Evolutionary conservation across 345 rosid species (phyloP), one percentile per base, ranked within the genome.

Genomic region (Cardamine chenopodiifolia): DNA sequence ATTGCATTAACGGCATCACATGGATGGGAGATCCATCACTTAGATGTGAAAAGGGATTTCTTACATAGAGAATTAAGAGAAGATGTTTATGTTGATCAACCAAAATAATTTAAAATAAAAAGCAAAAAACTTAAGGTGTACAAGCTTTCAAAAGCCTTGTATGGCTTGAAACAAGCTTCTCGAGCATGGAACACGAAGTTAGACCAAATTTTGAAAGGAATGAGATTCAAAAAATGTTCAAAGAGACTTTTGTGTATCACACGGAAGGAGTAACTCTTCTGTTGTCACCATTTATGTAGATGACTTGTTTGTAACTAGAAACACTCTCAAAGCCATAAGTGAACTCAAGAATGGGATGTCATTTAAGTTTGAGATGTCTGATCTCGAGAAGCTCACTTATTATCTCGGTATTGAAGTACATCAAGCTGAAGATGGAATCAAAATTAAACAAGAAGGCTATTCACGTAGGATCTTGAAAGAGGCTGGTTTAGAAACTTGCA

Each of bases 301-400:
- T 2, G 17, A 60, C 0, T 7, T 60, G 1, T 9, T 60, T 0
- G 29, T 35, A 2, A 34, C 11, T 0, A 17, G 44, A 0, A 32
- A 34, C 0, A 18, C 15, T 0, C 14, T 18, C 3, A 2, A 5
- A 1, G 2, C 1, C 0, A 17, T 58, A 2, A 34, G 2, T 0
- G n/a, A 22, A 13, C 10, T 35, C 39, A 35, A 35, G 39, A 0
- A 0, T 0, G 39, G 39, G 3, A 40, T 40, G 45, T 40, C 45
- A 12, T 4, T 7, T 12, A 40, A 40, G 45, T 40, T 40, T 40
- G 45, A 40, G 17, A 40, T 13, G 7, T 40, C 7, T 0, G n/a
- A 40, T 2, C 17, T 40, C 17, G 45, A 6, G 5, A 40, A 13
- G 1, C n/a, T 40, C 6, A 40, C n/a, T 5, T 40, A 40, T 1